Evolutionary conservation across 345 rosid species (phyloP).

Genomic region (Hypericum androsaemum): DNA sequence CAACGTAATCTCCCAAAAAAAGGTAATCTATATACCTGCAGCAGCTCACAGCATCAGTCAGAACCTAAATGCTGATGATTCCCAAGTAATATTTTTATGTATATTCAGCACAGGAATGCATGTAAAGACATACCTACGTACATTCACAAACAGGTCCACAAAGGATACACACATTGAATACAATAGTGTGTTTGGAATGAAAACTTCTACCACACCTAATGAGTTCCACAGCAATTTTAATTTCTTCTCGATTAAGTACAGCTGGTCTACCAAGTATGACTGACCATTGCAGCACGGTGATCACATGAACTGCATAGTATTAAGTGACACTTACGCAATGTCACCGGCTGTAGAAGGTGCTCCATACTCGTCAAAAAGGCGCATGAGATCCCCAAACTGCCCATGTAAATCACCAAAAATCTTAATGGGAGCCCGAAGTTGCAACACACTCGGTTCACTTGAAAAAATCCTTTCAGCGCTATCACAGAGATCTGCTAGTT

Average conservation of each 20-base stretch:
- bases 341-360: constrained; percentile 99
- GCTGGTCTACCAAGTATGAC: too few species aligned
- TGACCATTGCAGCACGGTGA: background rate
- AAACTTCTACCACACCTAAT: too few species aligned
- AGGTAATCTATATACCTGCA: constrained; percentile 95
- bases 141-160: too few species aligned
- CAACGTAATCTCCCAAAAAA: constrained; percentile 98
- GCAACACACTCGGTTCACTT: constrained; percentile 78
- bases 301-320: background rate
- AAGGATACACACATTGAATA: too few species aligned
- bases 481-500: constrained; percentile 91
- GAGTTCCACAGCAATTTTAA: too few species aligned
- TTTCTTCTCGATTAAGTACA: too few species aligned
- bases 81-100: too few species aligned
- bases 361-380: constrained; percentile 96
- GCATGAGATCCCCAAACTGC: constrained; percentile 99
- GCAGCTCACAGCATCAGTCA: constrained; percentile 11
- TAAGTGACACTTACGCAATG: constrained; percentile 62
- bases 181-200: too few species aligned
- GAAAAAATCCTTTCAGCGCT: constrained; percentile 76
- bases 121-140: too few species aligned
- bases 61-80: background rate
- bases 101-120: too few species aligned
- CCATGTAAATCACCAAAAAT: constrained; percentile 98
- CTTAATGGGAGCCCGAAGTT: constrained; percentile 81